Evolutionary conservation across 208 protist species (phyloP), one percentile per base, ranked within the genome.

Genomic region (Trypanosoma caninum): DNA sequence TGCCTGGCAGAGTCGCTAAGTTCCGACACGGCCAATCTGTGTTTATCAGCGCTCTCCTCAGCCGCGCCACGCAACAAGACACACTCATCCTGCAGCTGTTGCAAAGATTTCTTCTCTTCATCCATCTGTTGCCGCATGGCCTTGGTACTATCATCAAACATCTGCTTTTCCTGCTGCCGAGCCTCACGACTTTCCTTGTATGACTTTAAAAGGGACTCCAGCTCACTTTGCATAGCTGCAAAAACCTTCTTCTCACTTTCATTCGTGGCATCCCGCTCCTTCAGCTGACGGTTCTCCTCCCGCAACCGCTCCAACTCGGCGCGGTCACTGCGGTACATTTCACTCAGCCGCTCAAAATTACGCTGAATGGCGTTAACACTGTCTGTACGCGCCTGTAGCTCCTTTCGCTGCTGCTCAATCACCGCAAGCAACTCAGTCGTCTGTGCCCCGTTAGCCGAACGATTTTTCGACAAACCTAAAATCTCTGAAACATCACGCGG

Each of bases 341-440:
- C 67, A 52, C 84, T 86, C 22, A 96, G 72, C 2, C 84, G 73
- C 63, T 84, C 75, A 63, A 96, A 96, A 74, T 96, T 96, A 2
- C 91, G 74, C 65, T 96, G 91, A 62, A 96, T 87, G 1, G 87
- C 79, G 54, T 92, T 94, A n/a, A 96, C 75, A 61, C 73, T 84
- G 48, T 93, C 86, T 2, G 82, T 88, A 25, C 85, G 76, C 10
- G 70, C 56, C 14, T 82, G 61, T 16, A 96, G 64, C 6, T 93
- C 91, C 22, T 18, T 41, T 59, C 85, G 74, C 56, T 91, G 75
- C 57, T 64, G 44, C 41, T 66, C 50, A 20, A 95, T 59, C 30
- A 80, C 63, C 16, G 50, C 46, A 2, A 93, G 37, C 37, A 93
- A 42, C 28, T 85, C 74, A 28, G 58, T 44, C 28, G 20, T 28